Evolutionary conservation across 1,284 basidiomycete species (phyloP).

Genomic region (Chondrostereum purpureum): DNA sequence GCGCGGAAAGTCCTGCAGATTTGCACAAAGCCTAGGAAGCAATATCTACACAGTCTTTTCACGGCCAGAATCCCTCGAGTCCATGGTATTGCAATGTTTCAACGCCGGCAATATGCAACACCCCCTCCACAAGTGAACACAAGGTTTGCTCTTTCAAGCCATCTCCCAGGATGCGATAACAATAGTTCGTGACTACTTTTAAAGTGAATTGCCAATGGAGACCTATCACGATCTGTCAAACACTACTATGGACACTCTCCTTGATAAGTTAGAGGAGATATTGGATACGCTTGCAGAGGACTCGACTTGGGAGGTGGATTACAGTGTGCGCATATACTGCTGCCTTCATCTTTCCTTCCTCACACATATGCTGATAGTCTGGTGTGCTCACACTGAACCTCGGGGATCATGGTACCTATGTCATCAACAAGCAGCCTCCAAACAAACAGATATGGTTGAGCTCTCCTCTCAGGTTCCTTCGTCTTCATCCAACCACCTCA

Average conservation of each 20-base stretch:
- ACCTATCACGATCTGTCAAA: slow-evolving; percentile 80
- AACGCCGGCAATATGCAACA: background rate
- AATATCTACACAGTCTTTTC: background rate
- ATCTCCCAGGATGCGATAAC: background rate
- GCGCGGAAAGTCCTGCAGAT: background rate
- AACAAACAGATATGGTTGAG: slow-evolving; percentile 99
- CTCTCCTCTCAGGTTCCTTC: slow-evolving; percentile 70
- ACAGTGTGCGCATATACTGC: slow-evolving; percentile 62
- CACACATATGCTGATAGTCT: slow-evolving; percentile 25
- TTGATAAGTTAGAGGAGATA: slow-evolving; percentile 75
- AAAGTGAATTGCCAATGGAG: slow-evolving; percentile 55
- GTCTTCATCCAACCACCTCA: slow-evolving; percentile 1
- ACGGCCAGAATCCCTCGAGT: background rate
- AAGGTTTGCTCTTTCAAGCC: background rate
- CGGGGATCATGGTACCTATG: slow-evolving; percentile 88
- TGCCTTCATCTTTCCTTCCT: slow-evolving; percentile 4
- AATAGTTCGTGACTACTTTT: background rate
- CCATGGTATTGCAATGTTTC: background rate
- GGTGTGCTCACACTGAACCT: slow-evolving; percentile 88
- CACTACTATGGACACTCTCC: slow-evolving; percentile 73
- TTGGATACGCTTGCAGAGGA: slow-evolving; percentile 57
- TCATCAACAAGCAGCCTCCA: slow-evolving; percentile 98
- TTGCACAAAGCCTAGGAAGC: background rate
- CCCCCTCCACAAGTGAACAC: background rate
- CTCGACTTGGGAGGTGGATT: slow-evolving; percentile 80